Base-by-base conservation (phyloP, 495 filamentous ascomycete genomes). In the Penicillium parvum region DNA sequence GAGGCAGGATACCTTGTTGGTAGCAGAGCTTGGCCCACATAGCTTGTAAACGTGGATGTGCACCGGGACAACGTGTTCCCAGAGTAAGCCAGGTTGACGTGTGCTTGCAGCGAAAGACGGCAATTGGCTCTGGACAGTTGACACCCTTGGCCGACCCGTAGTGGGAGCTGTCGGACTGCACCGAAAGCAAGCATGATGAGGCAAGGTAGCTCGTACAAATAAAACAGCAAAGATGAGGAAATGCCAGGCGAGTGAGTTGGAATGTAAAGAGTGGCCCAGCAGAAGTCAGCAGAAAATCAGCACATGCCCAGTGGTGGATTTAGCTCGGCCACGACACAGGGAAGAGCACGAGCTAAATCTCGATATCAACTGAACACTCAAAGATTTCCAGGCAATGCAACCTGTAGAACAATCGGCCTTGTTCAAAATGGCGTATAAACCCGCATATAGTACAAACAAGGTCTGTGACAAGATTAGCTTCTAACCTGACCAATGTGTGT, bases 111-210 rank as follows among this genome's bases (percentile, higher is more conserved):
- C 21, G 37, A 7, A 23, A 43, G 16, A 8, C 21, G 34, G 5
- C 45, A 16, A 20, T 20, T 42, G 8, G 22, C 32, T 10, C 27
- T 17, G 23, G 43, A 16, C 1, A 35, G 10, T 20, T 27, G 44
- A 11, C 36, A 39, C 17, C 37, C 33, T 20, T 43, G 43, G 21
- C 27, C 23, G n/a, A 43, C 45, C 18, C 48, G 47, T 32, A 32
- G 12, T 16, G 26, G 34, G 30, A 51, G 15, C 42, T 37, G 25
- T 21, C 48, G 45, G 11, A 12, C 37, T 25, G 38, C 49, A 11
- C 40, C 32, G 19, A 27, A 15, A 30, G 40, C 33, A 19, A 57
- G 35, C 57, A 60, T 60, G 37, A 39, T 50, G 39, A 25, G n/a
- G n/a, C n/a, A n/a, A n/a, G n/a, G n/a, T n/a, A n/a, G n/a, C n/a